phyloP scores from a whole-genome alignment of 2,329 filamentous ascomycete species.

The Colletotrichum sp. region DNA sequence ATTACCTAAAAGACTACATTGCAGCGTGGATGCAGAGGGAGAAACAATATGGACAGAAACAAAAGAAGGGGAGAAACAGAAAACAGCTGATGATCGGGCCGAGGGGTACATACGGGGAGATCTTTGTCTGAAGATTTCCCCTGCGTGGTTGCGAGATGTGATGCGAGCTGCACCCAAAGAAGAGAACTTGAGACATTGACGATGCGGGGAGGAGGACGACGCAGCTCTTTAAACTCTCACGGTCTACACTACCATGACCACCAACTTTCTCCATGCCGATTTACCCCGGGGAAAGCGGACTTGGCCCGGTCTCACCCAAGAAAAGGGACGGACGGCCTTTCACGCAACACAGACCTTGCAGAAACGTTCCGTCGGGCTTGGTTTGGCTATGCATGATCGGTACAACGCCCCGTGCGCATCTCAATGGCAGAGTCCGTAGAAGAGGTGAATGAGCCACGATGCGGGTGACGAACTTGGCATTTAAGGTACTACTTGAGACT shows the following conservation, averaged over 20 bases:
- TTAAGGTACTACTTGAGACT: background rate
- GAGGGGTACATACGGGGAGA: background rate
- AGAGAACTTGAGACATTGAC: background rate
- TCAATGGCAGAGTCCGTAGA: background rate
- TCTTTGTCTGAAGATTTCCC: background rate
- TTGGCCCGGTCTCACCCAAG: background rate
- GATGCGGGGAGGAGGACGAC: background rate
- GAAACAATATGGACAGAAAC: background rate
- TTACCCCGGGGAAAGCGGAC: background rate
- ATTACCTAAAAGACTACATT: background rate
- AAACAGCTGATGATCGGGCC: background rate
- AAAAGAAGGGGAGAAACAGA: background rate
- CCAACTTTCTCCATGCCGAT: background rate
- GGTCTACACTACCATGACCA: background rate
- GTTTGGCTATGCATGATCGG: background rate
- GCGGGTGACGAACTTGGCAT: background rate
- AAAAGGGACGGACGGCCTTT: background rate
- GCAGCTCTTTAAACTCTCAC: background rate
- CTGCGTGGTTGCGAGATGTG: background rate
- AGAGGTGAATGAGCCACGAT: background rate
- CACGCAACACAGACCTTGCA: background rate
- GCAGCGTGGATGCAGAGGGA: background rate
- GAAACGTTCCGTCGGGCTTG: background rate
- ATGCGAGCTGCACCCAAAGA: background rate
- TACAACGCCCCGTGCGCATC: background rate